phyloP scores from a whole-genome alignment of 306 rosid species.

The Prunus mongolica region DNA sequence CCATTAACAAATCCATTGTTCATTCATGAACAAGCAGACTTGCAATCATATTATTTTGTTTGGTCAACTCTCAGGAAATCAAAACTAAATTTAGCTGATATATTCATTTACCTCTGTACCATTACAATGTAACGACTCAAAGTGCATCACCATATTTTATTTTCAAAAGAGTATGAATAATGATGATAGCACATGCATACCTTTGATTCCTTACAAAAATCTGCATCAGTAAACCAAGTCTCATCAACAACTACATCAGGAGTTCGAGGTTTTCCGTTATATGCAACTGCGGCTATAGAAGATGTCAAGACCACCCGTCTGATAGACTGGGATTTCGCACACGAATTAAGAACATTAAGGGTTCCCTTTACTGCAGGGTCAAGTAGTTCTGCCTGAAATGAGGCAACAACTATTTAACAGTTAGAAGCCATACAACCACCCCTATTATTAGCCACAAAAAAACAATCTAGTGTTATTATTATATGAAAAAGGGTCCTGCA shows the following conservation, averaged over 20 bases:
- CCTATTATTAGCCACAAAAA: background rate
- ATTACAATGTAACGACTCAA: background rate
- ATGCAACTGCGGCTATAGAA: slow-evolving; percentile 44
- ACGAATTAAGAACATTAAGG: slow-evolving; percentile 45
- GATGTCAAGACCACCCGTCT: slow-evolving; percentile 55
- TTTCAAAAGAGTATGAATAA: background rate
- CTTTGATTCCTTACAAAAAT: slow-evolving; percentile 33
- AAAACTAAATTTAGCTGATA: background rate
- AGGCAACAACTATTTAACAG: background rate
- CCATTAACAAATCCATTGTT: background rate
- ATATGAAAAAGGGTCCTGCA: no score
- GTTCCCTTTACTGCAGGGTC: slow-evolving; percentile 62
- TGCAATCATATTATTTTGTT: background rate
- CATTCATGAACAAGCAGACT: background rate
- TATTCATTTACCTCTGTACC: background rate
- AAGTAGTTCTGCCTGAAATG: slow-evolving; percentile 45
- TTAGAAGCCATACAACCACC: background rate
- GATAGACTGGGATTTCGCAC: slow-evolving; percentile 35
- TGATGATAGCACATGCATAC: slow-evolving; percentile 16
- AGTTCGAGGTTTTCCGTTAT: slow-evolving; percentile 29
- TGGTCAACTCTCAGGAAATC: background rate
- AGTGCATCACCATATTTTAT: background rate
- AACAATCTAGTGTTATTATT: no score
- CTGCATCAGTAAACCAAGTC: slow-evolving; percentile 50
- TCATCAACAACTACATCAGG: slow-evolving; percentile 47